Base-by-base conservation (phyloP, 345 rosid species). In the Diplotaxis tenuifolia region DNA sequence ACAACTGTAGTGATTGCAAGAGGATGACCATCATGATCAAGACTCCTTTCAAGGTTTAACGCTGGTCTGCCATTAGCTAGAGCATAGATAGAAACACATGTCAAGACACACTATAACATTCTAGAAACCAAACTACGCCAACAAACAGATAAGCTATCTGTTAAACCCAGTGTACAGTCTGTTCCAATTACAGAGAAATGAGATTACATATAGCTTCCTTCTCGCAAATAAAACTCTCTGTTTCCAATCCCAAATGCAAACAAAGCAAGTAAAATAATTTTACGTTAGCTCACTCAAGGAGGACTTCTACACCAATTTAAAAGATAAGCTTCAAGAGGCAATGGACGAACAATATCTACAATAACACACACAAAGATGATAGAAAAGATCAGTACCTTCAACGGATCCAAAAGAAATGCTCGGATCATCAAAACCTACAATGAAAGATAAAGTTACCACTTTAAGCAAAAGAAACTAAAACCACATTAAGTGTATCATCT, bases 1-100 rank as follows among this genome's bases (percentile, higher is more conserved):
- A 94, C 98, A 53, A 94, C 87, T 67, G 92, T 62, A 1, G 98
- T 76, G 60, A 95, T 88, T 55, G 99, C 96, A 63, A 95, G 94
- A 71, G 99, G 92, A 83, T 85, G 96, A 20, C 96, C 99, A 70
- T 95, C 98, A 61, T 95, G 97, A 83, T 92, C 98, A 67, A 95
- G 83, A 45, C 94, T 87, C 83, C 97, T 90, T 80, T 95, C 98
- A 75, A 92, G 98, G 86, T 95, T 95, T 62, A 92, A 89, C 5
- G 88, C 75, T 2, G 92, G 87, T 86, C 97, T 86, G 71, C 83
- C 88, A 84, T 80, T 84, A 67, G 92, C 98, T 92, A 83, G 81
- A 82, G 71, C 75, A 76, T 71, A 70, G 36, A 80, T 55, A 32
- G 1, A 47, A 62, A 27, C 56, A 31, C 15, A 19, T 32, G 25